Base-by-base conservation (phyloP, 805 yeast species). In the Wickerhamiella cacticola region DNA sequence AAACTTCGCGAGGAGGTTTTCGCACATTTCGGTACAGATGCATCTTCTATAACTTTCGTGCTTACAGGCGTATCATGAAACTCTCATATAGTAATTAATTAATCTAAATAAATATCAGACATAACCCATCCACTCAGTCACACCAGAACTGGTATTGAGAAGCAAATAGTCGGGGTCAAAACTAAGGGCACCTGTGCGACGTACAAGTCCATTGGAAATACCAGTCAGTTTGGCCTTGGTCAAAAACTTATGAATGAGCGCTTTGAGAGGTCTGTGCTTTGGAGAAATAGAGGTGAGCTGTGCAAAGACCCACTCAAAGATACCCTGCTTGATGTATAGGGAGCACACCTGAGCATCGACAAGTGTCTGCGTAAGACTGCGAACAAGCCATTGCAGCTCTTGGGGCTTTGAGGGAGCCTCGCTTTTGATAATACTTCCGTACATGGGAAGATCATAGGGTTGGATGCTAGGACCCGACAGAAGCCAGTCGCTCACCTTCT, bases 241-340 rank as follows among this genome's bases (percentile, higher is more conserved):
- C 8, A 57, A 1, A 5, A 57, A 38, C 15, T 34, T 15, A 9
- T 21, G n/a, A 5, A 52, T 52, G 1, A 55, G 50, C 15, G 47
- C 41, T 18, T 45, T 48, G 15, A 55, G 39, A 1, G 51, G 41
- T 5, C 26, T 25, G 8, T 53, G 19, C 33, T 41, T 47, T 24
- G 54, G 43, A 18, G 48, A 39, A 9, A 43, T n/a, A 7, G 46
- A 45, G 8, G 49, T 39, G 24, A 36, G 34, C 29, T 51, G 63
- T 50, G 78, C 76, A 57, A 81, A 55, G 1, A 75, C 52, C 79
- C 86, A 78, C 53, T 86, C 96, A 48, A 85, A 62, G 2, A 81
- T 70, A 5, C 78, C 79, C 48, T 67, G 71, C 43, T 65, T 67
- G 50, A 72, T 68, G 48, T 83, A 60, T 1, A 77, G 59, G 22